phyloP scores from a whole-genome alignment of 768 basidiomycete genomes.

The Leccinum barrowsii region DNA sequence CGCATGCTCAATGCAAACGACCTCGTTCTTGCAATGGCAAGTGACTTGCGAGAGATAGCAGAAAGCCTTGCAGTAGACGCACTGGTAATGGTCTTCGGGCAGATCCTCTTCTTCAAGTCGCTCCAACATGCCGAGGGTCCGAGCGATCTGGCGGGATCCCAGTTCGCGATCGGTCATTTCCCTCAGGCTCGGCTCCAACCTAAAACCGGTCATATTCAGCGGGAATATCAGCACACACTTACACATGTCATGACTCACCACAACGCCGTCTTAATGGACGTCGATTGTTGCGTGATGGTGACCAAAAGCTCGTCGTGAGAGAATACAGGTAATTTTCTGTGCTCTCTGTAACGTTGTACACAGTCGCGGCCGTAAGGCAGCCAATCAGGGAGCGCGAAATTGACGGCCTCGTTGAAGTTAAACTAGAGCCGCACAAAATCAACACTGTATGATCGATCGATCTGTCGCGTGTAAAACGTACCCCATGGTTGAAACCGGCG shows the following conservation, averaged over 20 bases:
- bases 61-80: slow-evolving; percentile 87
- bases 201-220: slow-evolving; percentile 32
- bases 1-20: slow-evolving; percentile 85
- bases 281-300: slow-evolving; percentile 95
- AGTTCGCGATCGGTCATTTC: slow-evolving; percentile 91
- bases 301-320: slow-evolving; percentile 96
- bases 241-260: slow-evolving; percentile 56
- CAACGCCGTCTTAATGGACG: slow-evolving; percentile 86
- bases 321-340: slow-evolving; percentile 93
- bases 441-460: slow-evolving; percentile 21
- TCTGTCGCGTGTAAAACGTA: slow-evolving; percentile 43
- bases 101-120: slow-evolving; percentile 74
- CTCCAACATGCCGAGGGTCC: slow-evolving; percentile 60
- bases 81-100: slow-evolving; percentile 94
- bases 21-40: slow-evolving; percentile 72
- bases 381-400: slow-evolving; percentile 98
- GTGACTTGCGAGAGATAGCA: slow-evolving; percentile 93
- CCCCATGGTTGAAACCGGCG: slow-evolving; percentile 97
- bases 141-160: slow-evolving; percentile 58
- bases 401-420: slow-evolving; percentile 99
- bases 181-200: slow-evolving; percentile 78
- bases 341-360: slow-evolving; percentile 84
- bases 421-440: slow-evolving; percentile 50
- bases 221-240: slow-evolving; percentile 16
- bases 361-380: slow-evolving; percentile 82